Evolutionary conservation across 805 yeast species (phyloP).

Genomic region (Teunomyces tritomae): DNA sequence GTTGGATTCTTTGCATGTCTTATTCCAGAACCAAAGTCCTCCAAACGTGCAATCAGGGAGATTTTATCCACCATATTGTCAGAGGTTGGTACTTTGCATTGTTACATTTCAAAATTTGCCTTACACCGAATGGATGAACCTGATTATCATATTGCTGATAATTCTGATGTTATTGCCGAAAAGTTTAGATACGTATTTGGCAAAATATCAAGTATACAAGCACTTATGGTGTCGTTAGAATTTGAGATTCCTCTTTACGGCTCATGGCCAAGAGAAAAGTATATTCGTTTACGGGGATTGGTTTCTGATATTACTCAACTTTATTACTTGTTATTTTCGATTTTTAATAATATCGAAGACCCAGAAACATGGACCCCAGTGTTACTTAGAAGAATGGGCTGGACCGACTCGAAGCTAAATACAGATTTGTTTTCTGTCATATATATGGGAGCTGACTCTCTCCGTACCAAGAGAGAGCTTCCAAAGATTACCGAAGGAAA

Average conservation of each 20-base stretch:
- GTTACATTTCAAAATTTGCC: conserved; percentile 27
- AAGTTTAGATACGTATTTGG: conserved; percentile 19
- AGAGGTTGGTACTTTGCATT: conserved; percentile 28
- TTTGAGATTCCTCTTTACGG: conserved; percentile 32
- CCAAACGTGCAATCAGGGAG: conserved; percentile 24
- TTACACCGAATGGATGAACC: conserved; percentile 19
- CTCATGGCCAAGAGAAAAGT: conserved; percentile 29
- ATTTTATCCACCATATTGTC: conserved; percentile 20
- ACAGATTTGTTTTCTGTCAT: conserved; percentile 28
- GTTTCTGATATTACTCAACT: conserved; percentile 26
- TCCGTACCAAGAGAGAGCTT: conserved; percentile 21
- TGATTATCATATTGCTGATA: conserved; percentile 13
- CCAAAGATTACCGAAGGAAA: conserved; percentile 34
- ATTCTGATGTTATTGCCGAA: conserved; percentile 21
- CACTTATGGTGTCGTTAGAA: conserved; percentile 22
- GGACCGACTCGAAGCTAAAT: conserved; percentile 25
- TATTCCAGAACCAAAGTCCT: conserved; percentile 29
- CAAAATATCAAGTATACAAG: conserved; percentile 18
- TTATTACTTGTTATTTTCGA: conserved; percentile 20
- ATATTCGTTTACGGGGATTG: conserved; percentile 18
- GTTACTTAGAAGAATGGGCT: conserved; percentile 27
- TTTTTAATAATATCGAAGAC: conserved; percentile 25
- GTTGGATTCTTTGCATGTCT: conserved; percentile 29
- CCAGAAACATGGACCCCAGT: conserved; percentile 27
- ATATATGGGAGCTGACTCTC: conserved; percentile 30